Conservation (phyloP, 257 asterid genomes). For the Pogostemon cablin region DNA sequence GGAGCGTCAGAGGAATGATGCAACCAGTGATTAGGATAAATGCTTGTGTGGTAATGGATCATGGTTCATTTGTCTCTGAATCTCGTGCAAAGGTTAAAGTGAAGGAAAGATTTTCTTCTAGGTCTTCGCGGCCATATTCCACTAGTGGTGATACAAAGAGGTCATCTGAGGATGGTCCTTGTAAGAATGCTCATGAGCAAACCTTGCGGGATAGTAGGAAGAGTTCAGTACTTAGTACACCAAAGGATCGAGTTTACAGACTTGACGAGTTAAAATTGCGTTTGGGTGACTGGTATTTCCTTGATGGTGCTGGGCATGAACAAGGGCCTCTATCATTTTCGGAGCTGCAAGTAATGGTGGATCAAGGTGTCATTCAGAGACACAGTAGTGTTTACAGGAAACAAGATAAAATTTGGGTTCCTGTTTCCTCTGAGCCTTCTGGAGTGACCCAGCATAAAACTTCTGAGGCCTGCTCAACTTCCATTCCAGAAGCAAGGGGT, state of each 20-base stretch:
- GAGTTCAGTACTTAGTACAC: constrained; percentile 41
- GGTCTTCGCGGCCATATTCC: constrained; percentile 55
- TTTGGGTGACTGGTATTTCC: constrained; percentile 92
- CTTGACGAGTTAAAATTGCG: constrained; percentile 71
- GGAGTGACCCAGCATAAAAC: constrained; percentile 42
- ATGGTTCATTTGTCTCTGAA: constrained; percentile 82
- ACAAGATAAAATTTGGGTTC: constrained; percentile 90
- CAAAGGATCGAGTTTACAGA: constrained; percentile 72
- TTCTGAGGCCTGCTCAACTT: constrained; percentile 33
- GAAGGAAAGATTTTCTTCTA: constrained; percentile 70
- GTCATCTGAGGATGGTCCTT: constrained; percentile 67
- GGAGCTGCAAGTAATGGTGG: constrained; percentile 82
- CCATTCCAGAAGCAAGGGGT: constrained; percentile 42
- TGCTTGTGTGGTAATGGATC: constrained; percentile 96
- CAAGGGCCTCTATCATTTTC: constrained; percentile 82
- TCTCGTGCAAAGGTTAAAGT: constrained; percentile 70
- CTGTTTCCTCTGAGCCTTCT: constrained; percentile 54
- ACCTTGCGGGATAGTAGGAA: constrained; percentile 58
- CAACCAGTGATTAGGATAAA: constrained; percentile 95
- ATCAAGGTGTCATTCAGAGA: constrained; percentile 75
- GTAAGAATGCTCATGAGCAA: constrained; percentile 57
- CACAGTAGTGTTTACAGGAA: constrained; percentile 83
- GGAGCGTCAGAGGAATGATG: constrained; percentile 78
- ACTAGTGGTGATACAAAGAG: constrained; percentile 64
- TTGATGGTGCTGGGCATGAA: constrained; percentile 98